phyloP scores from a whole-genome alignment of 768 basidiomycete genomes.

The Tylopilus plumbeoviolaceoides region DNA sequence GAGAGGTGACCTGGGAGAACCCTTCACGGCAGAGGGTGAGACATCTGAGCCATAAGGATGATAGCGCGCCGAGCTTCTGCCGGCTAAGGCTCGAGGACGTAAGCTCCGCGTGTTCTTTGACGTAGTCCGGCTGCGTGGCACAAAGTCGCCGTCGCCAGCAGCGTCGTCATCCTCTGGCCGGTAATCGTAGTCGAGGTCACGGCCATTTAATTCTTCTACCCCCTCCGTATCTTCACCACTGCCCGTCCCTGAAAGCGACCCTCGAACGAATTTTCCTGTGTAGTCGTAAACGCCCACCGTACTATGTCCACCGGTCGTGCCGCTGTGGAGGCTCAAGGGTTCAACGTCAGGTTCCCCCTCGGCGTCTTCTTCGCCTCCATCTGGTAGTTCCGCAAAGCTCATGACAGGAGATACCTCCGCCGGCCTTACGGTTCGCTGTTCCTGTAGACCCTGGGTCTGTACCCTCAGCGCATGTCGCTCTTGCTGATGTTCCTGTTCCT shows the following conservation, averaged over 20 bases:
- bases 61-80: constrained; percentile 32
- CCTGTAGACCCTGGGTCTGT: constrained; percentile 30
- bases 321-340: constrained; percentile 25
- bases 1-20: constrained; percentile 30
- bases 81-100: constrained; percentile 33
- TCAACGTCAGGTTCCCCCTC: constrained; percentile 32
- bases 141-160: constrained; percentile 33
- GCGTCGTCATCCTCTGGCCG: constrained; percentile 27
- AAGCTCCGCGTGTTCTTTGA: constrained; percentile 36
- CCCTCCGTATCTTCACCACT: constrained; percentile 27
- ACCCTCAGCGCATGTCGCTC: constrained; percentile 29
- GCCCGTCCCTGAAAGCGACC: constrained; percentile 21
- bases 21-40: constrained; percentile 29
- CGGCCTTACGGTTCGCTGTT: constrained; percentile 31
- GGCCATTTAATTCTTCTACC: constrained; percentile 18
- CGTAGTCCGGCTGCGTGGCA: constrained; percentile 29
- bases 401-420: constrained; percentile 33
- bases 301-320: constrained; percentile 24
- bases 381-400: constrained; percentile 26
- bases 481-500: constrained; percentile 36
- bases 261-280: constrained; percentile 13
- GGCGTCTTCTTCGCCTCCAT: constrained; percentile 33
- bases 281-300: constrained; percentile 27
- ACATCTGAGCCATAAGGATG: constrained; percentile 29
- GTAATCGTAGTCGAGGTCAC: constrained; percentile 30